Conservation (phyloP, 345 rosid species). For the Corchorus olitorius region DNA sequence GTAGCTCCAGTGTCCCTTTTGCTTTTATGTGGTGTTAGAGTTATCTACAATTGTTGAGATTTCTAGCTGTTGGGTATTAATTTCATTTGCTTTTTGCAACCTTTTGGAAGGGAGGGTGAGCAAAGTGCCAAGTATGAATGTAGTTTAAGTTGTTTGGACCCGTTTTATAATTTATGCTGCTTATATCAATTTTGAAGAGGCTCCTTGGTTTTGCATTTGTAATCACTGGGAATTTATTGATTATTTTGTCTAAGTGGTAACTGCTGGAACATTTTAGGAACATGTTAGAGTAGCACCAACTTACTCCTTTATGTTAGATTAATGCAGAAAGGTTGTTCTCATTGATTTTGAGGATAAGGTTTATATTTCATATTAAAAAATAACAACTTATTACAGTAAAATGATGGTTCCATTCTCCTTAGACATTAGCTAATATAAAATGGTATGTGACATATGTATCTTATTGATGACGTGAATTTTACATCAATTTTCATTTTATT, state of each 20-base stretch:
- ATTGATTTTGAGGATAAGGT: no score
- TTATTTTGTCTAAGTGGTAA: neutral
- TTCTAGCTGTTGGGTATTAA: neutral
- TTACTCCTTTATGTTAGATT: neutral
- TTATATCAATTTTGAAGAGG: neutral
- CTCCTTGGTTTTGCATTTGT: neutral
- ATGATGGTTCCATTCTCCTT: neutral
- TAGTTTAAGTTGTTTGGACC: neutral
- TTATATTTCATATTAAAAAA: no score
- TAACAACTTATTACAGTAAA: no score
- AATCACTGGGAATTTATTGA: slow-evolving; percentile 1
- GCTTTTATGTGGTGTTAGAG: neutral
- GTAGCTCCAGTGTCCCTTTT: neutral
- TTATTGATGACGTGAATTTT: neutral
- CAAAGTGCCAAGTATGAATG: neutral
- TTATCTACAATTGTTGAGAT: neutral
- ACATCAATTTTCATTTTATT: no score
- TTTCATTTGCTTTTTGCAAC: neutral
- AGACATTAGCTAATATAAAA: neutral
- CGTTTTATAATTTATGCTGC: neutral
- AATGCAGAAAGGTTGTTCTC: no score
- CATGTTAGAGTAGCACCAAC: neutral
- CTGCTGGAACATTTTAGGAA: neutral
- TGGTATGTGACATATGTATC: neutral
- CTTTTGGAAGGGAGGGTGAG: neutral